Percentiles rank a stretch among this genome's conserved stretches.
phyloP scores from a whole-genome alignment of 306 rosid genomes.

The Canavalia gladiata region DNA sequence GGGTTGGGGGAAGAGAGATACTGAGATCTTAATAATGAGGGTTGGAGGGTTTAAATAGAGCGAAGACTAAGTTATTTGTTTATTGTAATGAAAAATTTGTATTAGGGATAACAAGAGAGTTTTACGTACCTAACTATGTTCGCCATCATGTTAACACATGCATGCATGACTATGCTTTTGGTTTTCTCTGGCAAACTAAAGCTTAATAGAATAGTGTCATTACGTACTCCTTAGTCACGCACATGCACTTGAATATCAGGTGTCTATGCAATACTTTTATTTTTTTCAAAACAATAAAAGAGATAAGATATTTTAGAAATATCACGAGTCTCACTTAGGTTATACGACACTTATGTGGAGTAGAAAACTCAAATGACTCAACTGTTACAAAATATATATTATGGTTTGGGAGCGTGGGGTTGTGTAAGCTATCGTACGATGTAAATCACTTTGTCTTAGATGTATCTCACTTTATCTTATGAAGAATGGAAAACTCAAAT shows the following conservation, averaged over 20 bases:
- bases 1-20: constrained; percentile 22
- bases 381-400: background rate
- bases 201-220: constrained; percentile 18
- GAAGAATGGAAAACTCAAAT: too few relatives aligned
- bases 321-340: background rate
- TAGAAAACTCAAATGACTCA: background rate
- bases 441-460: too few relatives aligned
- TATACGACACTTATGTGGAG: background rate
- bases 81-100: constrained; percentile 39
- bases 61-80: constrained; percentile 42
- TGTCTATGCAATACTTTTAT: background rate
- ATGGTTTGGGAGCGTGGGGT: background rate
- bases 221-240: constrained; percentile 46
- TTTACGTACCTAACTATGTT: constrained; percentile 62
- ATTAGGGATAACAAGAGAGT: constrained; percentile 41
- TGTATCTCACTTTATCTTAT: too few relatives aligned
- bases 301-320: constrained; percentile 37
- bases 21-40: constrained; percentile 48
- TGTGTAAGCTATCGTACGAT: too few relatives aligned
- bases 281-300: background rate
- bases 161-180: constrained; percentile 50
- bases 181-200: constrained; percentile 10
- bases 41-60: constrained; percentile 74
- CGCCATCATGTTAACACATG: constrained; percentile 43
- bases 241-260: constrained; percentile 43